These are phyloP conservation scores for Tolypocladium ovalisporum DNA, from an alignment of 2,329 filamentous ascomycete species.

Conservation along the genomic window DNA sequence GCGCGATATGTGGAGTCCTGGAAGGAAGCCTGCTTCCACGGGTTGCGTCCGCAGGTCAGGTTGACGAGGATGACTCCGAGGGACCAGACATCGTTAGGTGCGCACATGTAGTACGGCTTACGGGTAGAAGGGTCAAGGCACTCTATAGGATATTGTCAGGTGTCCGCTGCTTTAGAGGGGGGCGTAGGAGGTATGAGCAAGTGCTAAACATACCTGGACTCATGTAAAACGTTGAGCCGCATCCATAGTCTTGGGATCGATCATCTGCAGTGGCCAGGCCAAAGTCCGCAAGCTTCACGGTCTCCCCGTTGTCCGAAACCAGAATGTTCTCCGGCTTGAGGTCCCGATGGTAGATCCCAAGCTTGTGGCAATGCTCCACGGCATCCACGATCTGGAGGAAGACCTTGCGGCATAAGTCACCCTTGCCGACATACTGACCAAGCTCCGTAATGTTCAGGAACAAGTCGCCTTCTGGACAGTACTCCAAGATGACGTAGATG, in stretches of 20 bases:
- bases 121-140: constrained; percentile 70
- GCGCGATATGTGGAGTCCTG: constrained; percentile 94
- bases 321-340: constrained; percentile 97
- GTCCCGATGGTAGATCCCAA: constrained; percentile 94
- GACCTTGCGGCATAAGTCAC: constrained; percentile 72
- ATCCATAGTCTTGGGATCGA: constrained; percentile 88
- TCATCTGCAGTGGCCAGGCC: constrained; percentile 80
- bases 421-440: constrained; percentile 86
- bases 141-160: constrained; percentile 60
- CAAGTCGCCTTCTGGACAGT: constrained; percentile 90
- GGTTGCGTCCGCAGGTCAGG: constrained; percentile 93
- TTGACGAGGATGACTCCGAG: constrained; percentile 98
- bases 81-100: constrained; percentile 95
- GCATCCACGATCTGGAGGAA: constrained; percentile 96
- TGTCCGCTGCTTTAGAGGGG: too few relatives aligned
- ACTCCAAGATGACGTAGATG: constrained; percentile 94
- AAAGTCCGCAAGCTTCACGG: constrained; percentile 94
- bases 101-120: constrained; percentile 76
- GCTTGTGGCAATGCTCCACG: constrained; percentile 85
- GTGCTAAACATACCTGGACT: constrained; percentile 69
- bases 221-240: constrained; percentile 99
- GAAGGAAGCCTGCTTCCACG: constrained; percentile 91
- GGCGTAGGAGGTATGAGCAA: constrained; percentile 4
- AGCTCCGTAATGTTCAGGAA: constrained; percentile 97
- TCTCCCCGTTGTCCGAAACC: constrained; percentile 77